Base-by-base conservation (phyloP, 2,329 filamentous ascomycete species). In the Ceratocystis smalleyi region DNA sequence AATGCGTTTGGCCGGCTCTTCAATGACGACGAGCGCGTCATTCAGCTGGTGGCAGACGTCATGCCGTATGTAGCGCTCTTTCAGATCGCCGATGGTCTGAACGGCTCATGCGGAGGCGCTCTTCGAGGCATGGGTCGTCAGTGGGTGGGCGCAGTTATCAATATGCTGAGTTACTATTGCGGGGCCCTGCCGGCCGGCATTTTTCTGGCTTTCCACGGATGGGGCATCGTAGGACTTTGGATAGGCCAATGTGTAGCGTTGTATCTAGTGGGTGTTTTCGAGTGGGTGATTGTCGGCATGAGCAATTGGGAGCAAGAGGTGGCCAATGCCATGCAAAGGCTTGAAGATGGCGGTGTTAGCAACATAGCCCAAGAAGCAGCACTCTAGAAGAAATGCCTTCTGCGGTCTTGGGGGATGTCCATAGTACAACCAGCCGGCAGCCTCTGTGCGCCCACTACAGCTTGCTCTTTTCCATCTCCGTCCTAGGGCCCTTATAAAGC, bases 11-110 rank as follows among this genome's bases (percentile, higher is more conserved):
- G 87, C 0, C 81, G 82, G 63, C 81, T 95, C 1, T 95, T 95
- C 77, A 95, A 91, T 70, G 81, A 91, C 67, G 89, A 95, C 69
- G 74, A 81, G 22, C 74, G 79, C 0, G 90, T 95, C 0, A 79
- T 95, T 54, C 76, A 72, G 7, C 81, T 95, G 0, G 91, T 91
- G 0, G 83, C 86, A 0, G 76, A 85, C 17, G 87, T 95, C 30
- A 85, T 95, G 78, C 91, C 91, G 0, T 92, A 85, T 69, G 90
- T 95, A 0, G 91, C 90, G 0, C 77, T 95, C 1, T 95, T 95
- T 74, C 90, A 95, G 75, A 91, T 95, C 66, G 89, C 90, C 0
- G 90, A 95, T 71, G 91, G 90, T 0, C 75, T 95, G 43, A 94
- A 94, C 70, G 89, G 90, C 0, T 88, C 84, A 66, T 95, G 90